These are phyloP conservation scores for Dujonia santamariae DNA, from an alignment of 1,139 yeast genomes.

Conservation along the genomic window DNA sequence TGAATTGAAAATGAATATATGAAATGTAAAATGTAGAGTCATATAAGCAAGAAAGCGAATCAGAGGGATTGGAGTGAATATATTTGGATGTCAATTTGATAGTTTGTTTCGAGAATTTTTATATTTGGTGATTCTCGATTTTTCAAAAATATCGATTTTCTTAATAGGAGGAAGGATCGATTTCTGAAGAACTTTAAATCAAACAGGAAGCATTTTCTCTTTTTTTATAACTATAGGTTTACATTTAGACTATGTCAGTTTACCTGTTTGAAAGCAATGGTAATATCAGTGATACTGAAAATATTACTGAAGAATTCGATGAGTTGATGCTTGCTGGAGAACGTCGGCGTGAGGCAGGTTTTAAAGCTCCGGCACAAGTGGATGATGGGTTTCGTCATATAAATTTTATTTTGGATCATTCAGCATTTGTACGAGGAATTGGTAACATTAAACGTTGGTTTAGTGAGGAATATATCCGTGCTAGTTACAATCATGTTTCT, in stretches of 20 bases:
- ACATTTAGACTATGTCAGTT: slow-evolving; percentile 4
- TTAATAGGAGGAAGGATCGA: too few relatives aligned
- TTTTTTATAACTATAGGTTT: not conserved
- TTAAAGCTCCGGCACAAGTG: slow-evolving; percentile 6
- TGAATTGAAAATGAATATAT: not conserved
- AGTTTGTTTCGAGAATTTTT: too few relatives aligned
- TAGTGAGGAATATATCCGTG: slow-evolving; percentile 32
- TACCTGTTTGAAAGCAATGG: slow-evolving; percentile 6
- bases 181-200: too few relatives aligned
- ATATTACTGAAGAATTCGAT: slow-evolving; percentile 9
- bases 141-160: too few relatives aligned
- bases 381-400: slow-evolving; percentile 10
- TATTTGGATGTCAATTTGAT: too few relatives aligned
- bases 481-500: slow-evolving; percentile 14
- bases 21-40: too few relatives aligned
- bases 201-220: too few relatives aligned
- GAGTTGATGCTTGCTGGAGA: slow-evolving; percentile 13
- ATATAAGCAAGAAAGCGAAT: too few relatives aligned
- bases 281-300: slow-evolving; percentile 1
- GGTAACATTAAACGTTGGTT: slow-evolving; percentile 61
- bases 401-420: slow-evolving; percentile 53
- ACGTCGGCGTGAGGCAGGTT: not conserved
- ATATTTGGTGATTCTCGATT: too few relatives aligned
- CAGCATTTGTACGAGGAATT: slow-evolving; percentile 57
- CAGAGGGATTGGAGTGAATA: too few relatives aligned